phyloP scores from a whole-genome alignment of 306 rosid genomes.

The Myrica gale region DNA sequence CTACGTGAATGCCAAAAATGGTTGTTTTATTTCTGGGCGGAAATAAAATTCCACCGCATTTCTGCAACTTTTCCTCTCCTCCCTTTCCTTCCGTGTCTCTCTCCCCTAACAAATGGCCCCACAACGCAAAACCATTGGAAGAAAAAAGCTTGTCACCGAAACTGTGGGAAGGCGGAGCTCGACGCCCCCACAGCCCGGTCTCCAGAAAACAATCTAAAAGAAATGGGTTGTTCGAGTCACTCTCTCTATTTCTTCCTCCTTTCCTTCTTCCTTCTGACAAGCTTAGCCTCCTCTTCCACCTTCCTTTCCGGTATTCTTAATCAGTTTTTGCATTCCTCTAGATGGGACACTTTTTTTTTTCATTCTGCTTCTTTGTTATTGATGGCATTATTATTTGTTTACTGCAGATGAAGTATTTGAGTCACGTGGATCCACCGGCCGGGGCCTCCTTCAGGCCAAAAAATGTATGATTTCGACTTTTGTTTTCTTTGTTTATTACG shows the following conservation, averaged over 20 bases:
- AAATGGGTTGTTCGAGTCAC: constrained; percentile 56
- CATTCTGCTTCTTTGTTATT: not conserved
- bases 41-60: too few species aligned
- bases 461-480: constrained; percentile 40
- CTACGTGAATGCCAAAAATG: too few species aligned
- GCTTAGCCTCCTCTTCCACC: constrained; percentile 47
- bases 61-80: constrained; percentile 25
- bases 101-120: constrained; percentile 12
- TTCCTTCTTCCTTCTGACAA: constrained; percentile 38
- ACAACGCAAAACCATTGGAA: constrained; percentile 3
- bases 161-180: constrained; percentile 38
- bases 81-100: constrained; percentile 24
- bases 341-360: not conserved
- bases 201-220: not conserved
- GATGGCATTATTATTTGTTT: not conserved
- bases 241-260: constrained; percentile 36
- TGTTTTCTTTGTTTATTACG: not conserved
- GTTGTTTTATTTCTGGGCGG: too few species aligned
- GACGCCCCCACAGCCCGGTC: constrained; percentile 26
- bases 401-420: constrained; percentile 49
- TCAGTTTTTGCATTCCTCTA: not conserved
- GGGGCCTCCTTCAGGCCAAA: constrained; percentile 76
- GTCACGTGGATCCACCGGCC: constrained; percentile 37
- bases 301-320: constrained; percentile 52
- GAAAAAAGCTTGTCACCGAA: constrained; percentile 27